Evolutionary conservation across 2,329 filamentous ascomycete genomes (phyloP).

Genomic region (Trematosphaeria pertusa): DNA sequence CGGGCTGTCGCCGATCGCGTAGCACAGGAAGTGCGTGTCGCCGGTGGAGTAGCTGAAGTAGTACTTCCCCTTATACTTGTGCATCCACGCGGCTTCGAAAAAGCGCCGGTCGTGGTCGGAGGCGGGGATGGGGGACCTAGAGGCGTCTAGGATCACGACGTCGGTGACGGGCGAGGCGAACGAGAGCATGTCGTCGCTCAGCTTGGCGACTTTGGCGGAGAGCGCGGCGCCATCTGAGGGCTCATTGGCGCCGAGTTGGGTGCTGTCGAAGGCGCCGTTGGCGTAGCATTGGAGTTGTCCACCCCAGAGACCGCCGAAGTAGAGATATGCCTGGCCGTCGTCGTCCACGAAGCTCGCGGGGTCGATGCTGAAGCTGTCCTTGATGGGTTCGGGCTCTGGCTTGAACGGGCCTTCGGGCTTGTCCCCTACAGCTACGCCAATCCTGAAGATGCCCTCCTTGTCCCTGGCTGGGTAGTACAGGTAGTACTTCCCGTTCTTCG

Average conservation of each 20-base stretch:
- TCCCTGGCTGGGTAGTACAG: constrained; percentile 80
- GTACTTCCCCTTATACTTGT: constrained; percentile 72
- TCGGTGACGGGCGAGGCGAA: constrained; percentile 65
- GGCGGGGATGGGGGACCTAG: constrained; percentile 63
- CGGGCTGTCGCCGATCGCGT: constrained; percentile 70
- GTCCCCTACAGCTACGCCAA: constrained; percentile 72
- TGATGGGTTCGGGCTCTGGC: constrained; percentile 69
- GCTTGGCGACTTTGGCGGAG: constrained; percentile 69
- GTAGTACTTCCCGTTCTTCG: constrained; percentile 74
- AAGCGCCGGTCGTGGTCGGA: constrained; percentile 77
- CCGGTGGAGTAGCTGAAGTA: constrained; percentile 82
- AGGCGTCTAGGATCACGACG: constrained; percentile 69
- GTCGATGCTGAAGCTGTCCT: constrained; percentile 77
- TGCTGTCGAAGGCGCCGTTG: constrained; percentile 62
- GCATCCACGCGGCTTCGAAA: constrained; percentile 83
- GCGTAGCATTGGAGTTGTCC: constrained; percentile 81
- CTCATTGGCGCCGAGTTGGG: constrained; percentile 30
- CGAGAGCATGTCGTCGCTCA: constrained; percentile 70
- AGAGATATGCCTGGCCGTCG: constrained; percentile 69
- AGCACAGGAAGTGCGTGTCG: constrained; percentile 77
- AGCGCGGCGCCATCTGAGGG: constrained; percentile 59
- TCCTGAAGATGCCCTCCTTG: constrained; percentile 72
- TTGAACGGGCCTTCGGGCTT: constrained; percentile 73
- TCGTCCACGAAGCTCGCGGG: constrained; percentile 78
- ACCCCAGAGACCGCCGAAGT: constrained; percentile 83